These are phyloP conservation scores for Dissophora globulifera DNA, from an alignment of 192 early-diverging fungal species.

Conservation along the genomic window DNA sequence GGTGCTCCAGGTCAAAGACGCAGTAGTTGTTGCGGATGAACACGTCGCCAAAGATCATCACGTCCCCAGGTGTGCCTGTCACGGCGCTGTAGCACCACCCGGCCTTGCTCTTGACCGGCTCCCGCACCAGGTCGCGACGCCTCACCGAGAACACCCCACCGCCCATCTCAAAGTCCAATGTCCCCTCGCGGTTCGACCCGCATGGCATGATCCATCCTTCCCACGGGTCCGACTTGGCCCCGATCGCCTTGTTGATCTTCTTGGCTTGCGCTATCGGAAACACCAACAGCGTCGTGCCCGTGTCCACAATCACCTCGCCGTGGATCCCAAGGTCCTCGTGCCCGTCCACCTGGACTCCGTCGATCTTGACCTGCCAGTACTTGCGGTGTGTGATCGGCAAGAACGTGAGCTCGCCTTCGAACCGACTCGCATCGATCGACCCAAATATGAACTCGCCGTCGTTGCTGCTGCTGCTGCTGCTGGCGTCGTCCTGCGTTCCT, in stretches of 20 bases:
- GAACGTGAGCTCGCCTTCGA: slow-evolving; percentile 63
- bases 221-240: slow-evolving; percentile 42
- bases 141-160: slow-evolving; percentile 45
- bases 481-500: no score
- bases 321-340: slow-evolving; percentile 34
- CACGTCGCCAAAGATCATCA: slow-evolving; percentile 60
- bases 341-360: slow-evolving; percentile 52
- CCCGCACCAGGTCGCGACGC: slow-evolving; percentile 38
- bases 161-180: slow-evolving; percentile 49
- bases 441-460: slow-evolving; percentile 73
- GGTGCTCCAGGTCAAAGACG: slow-evolving; percentile 55
- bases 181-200: slow-evolving; percentile 17
- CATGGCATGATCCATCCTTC: slow-evolving; percentile 45
- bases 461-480: slow-evolving; percentile 39
- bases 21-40: slow-evolving; percentile 64
- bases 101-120: slow-evolving; percentile 26
- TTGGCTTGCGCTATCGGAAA: slow-evolving; percentile 65
- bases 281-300: slow-evolving; percentile 74
- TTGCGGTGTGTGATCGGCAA: slow-evolving; percentile 61
- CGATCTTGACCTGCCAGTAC: slow-evolving; percentile 67
- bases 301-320: slow-evolving; percentile 65
- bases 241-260: slow-evolving; percentile 54
- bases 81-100: slow-evolving; percentile 54
- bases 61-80: slow-evolving; percentile 43
- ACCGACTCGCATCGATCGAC: slow-evolving; percentile 59